Evolutionary conservation across 192 early-diverging fungal genomes (phyloP).

Genomic region (Backusella sp.): DNA sequence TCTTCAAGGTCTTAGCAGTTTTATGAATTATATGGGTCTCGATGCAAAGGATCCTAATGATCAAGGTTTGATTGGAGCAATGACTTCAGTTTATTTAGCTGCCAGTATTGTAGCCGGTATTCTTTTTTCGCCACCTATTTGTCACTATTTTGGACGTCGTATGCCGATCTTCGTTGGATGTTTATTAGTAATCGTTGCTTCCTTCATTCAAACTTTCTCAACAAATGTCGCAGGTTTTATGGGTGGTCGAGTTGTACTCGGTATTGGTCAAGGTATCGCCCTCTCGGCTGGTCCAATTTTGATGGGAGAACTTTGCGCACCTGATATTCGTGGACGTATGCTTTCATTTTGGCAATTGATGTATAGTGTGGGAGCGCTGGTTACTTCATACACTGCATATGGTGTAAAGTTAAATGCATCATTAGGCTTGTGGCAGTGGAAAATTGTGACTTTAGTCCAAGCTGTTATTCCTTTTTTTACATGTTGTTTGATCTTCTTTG

Average conservation of each 20-base stretch:
- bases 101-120: constrained; percentile 23
- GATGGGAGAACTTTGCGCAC: constrained; percentile 21
- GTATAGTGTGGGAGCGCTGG: constrained; percentile 24
- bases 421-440: constrained; percentile 26
- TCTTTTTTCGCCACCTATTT: constrained; percentile 19
- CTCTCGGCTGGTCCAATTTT: constrained; percentile 23
- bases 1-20: constrained; percentile 8
- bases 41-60: neutral
- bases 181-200: neutral
- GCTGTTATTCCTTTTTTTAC: neutral
- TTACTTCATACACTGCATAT: constrained; percentile 21
- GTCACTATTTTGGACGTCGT: constrained; percentile 22
- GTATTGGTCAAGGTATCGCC: constrained; percentile 21
- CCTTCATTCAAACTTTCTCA: constrained; percentile 19
- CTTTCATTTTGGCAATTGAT: constrained; percentile 28
- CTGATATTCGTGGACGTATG: constrained; percentile 28
- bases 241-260: constrained; percentile 20
- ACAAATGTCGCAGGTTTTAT: constrained; percentile 25
- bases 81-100: constrained; percentile 16
- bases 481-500: constrained; percentile 17
- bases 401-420: neutral
- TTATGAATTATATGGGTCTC: constrained; percentile 12
- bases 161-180: constrained; percentile 23
- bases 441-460: constrained; percentile 16
- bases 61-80: constrained; percentile 17